Evolutionary conservation across 768 basidiomycete species (phyloP), one percentile per base, ranked within the genome.

Genomic region (Leccinum boreale): DNA sequence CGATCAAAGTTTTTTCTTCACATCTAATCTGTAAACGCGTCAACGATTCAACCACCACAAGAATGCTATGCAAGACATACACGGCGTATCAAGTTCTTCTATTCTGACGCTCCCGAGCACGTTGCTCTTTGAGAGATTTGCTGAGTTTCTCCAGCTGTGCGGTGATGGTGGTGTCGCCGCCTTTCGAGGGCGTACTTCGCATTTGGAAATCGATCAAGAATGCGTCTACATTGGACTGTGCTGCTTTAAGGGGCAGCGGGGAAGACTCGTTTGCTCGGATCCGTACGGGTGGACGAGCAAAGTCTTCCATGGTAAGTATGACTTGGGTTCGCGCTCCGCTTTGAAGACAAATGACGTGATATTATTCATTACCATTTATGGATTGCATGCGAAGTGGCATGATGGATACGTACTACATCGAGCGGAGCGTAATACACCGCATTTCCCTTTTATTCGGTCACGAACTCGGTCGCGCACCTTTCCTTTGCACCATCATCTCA

Each of bases 131-230:
- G 58, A 85, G 66, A 4, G 84, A 82, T 52, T 75, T 74, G 47
- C 74, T 74, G 51, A 86, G 70, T 66, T 86, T 86, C 65, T 81
- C 78, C 21, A 86, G 73, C 64, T 85, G 85, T 5, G 83, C 83
- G 0, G 78, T 84, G 48, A 84, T 81, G 5, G 84, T 78, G 0
- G 78, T 77, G 59, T 82, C 82, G 3, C 79, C 78, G 10, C 82
- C 79, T 55, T 83, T 80, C 0, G 79, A 71, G 17, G 78, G 74
- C 4, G 76, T 72, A 53, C 76, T 78, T 19, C 81, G 74, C 4
- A 72, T 68, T 62, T 81, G 75, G 59, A 83, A 80, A 53, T 84
- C 78, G 24, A 74, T 71, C 46, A 85, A 60, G 59, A 85, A 86
- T 3, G 59, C 65, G 29, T 79, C 79, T 9, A 85, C 58, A 9